A percentile compares a stretch with the other conserved stretches of the same genome.
Conservation (phyloP, 148 eudicot species). For the Talinum fruticosum region DNA sequence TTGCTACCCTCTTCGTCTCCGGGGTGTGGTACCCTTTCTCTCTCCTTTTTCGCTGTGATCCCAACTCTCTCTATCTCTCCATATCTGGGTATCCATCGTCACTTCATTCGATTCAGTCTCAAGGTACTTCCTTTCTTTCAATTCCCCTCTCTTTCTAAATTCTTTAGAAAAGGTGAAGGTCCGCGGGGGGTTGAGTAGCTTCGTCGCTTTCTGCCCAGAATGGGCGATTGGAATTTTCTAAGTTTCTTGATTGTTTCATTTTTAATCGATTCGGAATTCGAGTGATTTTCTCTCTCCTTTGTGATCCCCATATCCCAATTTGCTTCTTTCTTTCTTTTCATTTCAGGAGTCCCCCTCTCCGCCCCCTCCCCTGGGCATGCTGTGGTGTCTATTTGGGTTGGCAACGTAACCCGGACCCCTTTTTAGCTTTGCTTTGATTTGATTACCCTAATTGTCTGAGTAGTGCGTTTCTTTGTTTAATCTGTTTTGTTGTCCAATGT, state of each 20-base stretch:
- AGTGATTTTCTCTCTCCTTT: neutral
- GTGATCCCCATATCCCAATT: neutral
- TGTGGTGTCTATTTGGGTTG: neutral
- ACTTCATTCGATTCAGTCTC: neutral
- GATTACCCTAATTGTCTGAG: no score
- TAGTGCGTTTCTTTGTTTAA: no score
- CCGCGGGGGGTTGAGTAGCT: no score
- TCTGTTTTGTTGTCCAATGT: no score
- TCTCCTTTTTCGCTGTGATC: neutral
- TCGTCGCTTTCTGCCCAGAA: no score
- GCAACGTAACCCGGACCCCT: no score
- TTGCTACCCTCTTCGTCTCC: neutral
- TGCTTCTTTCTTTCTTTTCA: neutral
- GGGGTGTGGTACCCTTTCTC: no score
- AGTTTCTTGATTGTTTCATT: neutral
- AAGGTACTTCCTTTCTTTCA: neutral
- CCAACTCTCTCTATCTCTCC: neutral
- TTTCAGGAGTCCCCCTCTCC: neutral
- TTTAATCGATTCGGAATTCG: neutral
- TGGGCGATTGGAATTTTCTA: neutral
- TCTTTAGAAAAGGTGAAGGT: neutral
- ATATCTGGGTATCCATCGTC: neutral
- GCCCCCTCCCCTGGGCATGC: no score
- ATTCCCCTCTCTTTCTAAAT: neutral
- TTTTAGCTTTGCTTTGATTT: neutral